A percentile compares a stretch with the other conserved stretches of the same genome.
These are phyloP conservation scores for Hirsutella minnesotensis DNA, from an alignment of 2,329 filamentous ascomycete species.

Conservation along the genomic window DNA sequence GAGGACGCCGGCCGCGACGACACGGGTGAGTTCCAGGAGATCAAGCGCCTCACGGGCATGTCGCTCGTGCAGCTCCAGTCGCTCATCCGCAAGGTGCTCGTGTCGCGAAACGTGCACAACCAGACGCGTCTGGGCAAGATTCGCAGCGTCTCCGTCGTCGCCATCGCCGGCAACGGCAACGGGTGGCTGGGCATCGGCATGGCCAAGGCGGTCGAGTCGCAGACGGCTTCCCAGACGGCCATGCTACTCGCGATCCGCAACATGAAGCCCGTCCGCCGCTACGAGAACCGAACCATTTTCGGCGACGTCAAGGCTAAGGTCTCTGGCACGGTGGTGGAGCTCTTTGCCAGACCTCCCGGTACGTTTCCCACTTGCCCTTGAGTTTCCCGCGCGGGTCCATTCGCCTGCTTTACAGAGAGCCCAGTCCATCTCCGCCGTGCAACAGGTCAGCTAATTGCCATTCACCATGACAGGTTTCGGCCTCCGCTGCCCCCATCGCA, in stretches of 20 bases:
- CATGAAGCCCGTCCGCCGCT: slow-evolving; percentile 83
- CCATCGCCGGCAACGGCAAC: slow-evolving; percentile 76
- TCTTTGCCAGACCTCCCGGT: slow-evolving; percentile 83
- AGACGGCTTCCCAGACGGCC: slow-evolving; percentile 59
- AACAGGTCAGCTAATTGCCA: too few relatives aligned
- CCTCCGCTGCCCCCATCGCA: slow-evolving; percentile 77
- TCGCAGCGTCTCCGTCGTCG: slow-evolving; percentile 59
- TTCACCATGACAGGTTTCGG: slow-evolving; percentile 60
- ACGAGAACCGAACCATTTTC: slow-evolving; percentile 86
- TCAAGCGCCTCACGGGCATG: slow-evolving; percentile 45
- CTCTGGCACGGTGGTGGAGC: slow-evolving; percentile 72
- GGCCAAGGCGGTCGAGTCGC: slow-evolving; percentile 69
- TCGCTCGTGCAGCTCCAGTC: slow-evolving; percentile 36
- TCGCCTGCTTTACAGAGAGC: too few relatives aligned
- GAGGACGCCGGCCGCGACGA: slow-evolving; percentile 40
- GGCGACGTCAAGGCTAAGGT: slow-evolving; percentile 77
- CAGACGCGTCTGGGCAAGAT: slow-evolving; percentile 97
- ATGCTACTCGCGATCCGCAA: slow-evolving; percentile 75
- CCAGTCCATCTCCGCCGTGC: too few relatives aligned
- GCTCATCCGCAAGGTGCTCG: slow-evolving; percentile 60
- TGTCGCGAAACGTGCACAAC: slow-evolving; percentile 66
- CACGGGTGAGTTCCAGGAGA: slow-evolving; percentile 34
- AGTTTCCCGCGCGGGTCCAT: neutral
- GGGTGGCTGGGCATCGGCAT: slow-evolving; percentile 82
- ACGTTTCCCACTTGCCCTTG: slow-evolving; percentile 22